Percentiles rank a stretch among this genome's conserved stretches.
Conservation (phyloP, 2,329 filamentous ascomycete species). For the Berkeleyomyces basicola region DNA sequence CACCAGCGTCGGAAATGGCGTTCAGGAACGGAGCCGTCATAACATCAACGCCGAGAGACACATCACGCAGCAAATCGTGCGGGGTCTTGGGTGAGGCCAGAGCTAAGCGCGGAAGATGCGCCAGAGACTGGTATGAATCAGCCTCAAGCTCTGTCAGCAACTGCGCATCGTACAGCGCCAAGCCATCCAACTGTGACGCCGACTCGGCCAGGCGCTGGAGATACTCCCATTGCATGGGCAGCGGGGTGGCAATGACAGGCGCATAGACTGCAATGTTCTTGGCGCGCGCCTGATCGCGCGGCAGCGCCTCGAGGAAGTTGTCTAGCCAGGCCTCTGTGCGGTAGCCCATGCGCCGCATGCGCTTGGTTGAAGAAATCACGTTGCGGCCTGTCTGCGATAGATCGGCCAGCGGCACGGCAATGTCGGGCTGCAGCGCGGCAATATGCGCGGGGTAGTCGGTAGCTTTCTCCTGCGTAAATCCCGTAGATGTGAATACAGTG, state of each 20-base stretch:
- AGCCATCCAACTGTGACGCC: slow-evolving; percentile 38
- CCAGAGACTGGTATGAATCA: slow-evolving; percentile 29
- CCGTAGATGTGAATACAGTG: slow-evolving; percentile 70
- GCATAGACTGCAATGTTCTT: slow-evolving; percentile 36
- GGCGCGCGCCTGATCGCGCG: slow-evolving; percentile 18
- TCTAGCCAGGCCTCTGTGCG: slow-evolving; percentile 70
- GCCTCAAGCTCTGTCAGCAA: slow-evolving; percentile 45
- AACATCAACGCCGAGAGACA: slow-evolving; percentile 64
- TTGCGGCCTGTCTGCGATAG: slow-evolving; percentile 32
- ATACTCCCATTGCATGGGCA: slow-evolving; percentile 64
- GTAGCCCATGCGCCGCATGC: slow-evolving; percentile 68
- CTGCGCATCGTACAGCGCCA: slow-evolving; percentile 64
- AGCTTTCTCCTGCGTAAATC: slow-evolving; percentile 56
- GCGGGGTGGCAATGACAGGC: slow-evolving; percentile 57
- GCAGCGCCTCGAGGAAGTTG: slow-evolving; percentile 37
- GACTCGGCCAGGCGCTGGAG: slow-evolving; percentile 54
- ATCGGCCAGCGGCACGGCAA: slow-evolving; percentile 65
- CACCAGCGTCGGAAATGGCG: slow-evolving; percentile 61
- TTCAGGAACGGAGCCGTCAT: slow-evolving; percentile 63
- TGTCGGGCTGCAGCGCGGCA: slow-evolving; percentile 55
- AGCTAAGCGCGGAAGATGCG: slow-evolving; percentile 53
- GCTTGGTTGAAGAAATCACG: slow-evolving; percentile 43
- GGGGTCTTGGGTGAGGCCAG: slow-evolving; percentile 55
- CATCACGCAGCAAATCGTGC: slow-evolving; percentile 58
- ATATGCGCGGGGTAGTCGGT: slow-evolving; percentile 52